Conservation (phyloP, 805 yeast genomes). For the Scheffersomyces amazonensis region DNA sequence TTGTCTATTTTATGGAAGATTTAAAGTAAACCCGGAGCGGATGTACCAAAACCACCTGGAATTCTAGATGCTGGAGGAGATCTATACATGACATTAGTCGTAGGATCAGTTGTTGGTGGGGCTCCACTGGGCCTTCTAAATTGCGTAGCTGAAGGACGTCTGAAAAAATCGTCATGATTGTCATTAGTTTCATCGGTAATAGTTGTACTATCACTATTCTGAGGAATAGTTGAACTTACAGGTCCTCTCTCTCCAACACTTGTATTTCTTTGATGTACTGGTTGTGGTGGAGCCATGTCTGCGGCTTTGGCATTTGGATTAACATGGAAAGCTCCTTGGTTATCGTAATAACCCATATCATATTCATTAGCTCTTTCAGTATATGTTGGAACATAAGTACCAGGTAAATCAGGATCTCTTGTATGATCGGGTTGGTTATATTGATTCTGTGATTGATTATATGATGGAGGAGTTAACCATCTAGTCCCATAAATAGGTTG, state of each 20-base stretch:
- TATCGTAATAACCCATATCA: constrained; percentile 79
- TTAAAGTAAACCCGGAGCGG: no score
- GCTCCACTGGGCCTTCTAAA: constrained; percentile 5
- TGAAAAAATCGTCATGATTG: constrained; percentile 9
- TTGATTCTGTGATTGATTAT: constrained; percentile 61
- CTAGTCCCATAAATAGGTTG: constrained; percentile 72
- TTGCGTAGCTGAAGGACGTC: constrained; percentile 10
- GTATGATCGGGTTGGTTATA: constrained; percentile 40
- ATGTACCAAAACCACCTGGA: neutral
- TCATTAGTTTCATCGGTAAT: constrained; percentile 5
- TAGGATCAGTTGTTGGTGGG: constrained; percentile 4
- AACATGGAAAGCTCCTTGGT: constrained; percentile 45
- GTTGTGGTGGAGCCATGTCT: constrained; percentile 14
- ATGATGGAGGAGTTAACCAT: constrained; percentile 86
- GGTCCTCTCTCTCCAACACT: constrained; percentile 15
- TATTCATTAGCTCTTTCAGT: constrained; percentile 63
- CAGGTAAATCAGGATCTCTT: constrained; percentile 39
- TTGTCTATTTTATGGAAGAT: no score
- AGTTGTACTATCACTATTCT: constrained; percentile 13
- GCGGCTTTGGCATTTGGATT: constrained; percentile 28
- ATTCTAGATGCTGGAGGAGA: neutral
- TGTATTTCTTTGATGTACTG: constrained; percentile 19
- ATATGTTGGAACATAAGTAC: constrained; percentile 62
- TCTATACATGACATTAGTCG: neutral
- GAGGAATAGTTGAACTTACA: constrained; percentile 1